Evolutionary conservation across 495 filamentous ascomycete genomes (phyloP).

Genomic region (Paragyromitra xinjiangensis): DNA sequence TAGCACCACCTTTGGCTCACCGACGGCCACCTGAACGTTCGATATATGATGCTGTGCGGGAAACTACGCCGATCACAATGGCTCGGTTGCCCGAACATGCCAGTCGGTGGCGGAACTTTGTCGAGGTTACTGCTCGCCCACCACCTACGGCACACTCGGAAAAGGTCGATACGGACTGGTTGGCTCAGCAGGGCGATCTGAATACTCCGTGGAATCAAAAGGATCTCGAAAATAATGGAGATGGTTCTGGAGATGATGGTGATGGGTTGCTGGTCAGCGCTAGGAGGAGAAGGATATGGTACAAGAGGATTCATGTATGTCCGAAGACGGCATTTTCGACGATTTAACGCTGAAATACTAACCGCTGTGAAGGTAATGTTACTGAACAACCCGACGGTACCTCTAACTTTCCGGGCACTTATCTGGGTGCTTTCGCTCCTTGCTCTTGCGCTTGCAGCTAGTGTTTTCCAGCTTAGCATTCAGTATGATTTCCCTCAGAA

Average conservation of each 20-base stretch:
- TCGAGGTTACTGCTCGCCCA: conserved; percentile 66
- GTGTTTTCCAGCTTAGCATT: conserved; percentile 72
- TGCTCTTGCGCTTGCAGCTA: conserved; percentile 80
- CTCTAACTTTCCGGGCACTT: conserved; percentile 80
- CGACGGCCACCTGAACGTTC: conserved; percentile 56
- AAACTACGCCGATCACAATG: conserved; percentile 56
- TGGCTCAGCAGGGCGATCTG: conserved; percentile 61
- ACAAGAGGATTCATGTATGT: conserved; percentile 64
- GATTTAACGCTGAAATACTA: conserved; percentile 15
- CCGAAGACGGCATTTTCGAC: not conserved
- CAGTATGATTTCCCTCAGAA: conserved; percentile 58
- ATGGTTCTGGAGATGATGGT: conserved; percentile 56
- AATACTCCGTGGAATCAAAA: conserved; percentile 65
- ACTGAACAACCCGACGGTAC: conserved; percentile 83
- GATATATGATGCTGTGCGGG: conserved; percentile 56
- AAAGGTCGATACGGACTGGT: conserved; percentile 68
- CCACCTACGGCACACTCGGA: conserved; percentile 61
- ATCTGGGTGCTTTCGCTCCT: conserved; percentile 83
- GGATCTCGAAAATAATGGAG: conserved; percentile 63
- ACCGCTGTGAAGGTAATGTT: conserved; percentile 64
- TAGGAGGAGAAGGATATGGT: conserved; percentile 64
- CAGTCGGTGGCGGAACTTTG: conserved; percentile 71
- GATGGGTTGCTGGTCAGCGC: conserved; percentile 43
- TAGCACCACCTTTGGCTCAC: conserved; percentile 51
- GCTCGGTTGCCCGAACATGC: conserved; percentile 58